Base-by-base conservation (phyloP, 2,329 filamentous ascomycete species). In the Proliferodiscus dingleyae region DNA sequence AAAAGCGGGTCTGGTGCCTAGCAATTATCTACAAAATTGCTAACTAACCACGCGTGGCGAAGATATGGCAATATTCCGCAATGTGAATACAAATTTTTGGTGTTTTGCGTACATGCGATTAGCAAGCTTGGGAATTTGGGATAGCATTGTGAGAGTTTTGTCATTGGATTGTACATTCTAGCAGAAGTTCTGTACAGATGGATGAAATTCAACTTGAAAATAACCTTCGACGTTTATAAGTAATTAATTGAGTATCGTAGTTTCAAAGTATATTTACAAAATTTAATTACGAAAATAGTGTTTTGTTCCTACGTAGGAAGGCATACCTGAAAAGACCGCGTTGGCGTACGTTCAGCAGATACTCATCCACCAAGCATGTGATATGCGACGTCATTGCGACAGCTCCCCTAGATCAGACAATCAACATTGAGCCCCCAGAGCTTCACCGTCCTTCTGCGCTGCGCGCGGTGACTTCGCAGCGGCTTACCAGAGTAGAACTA, bases 1-100 rank as follows among this genome's bases (percentile, higher is more conserved):
- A n/a, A 52, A 80, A 75, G 40, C 73, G 68, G 81, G 81, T 50
- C 71, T 85, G 61, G 80, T 85, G 54, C 81, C 81, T 53, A 84
- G 81, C 65, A 85, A 85, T 62, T 85, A 85, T 58, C 70, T 85
- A 48, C 61, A 63, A 46, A 62, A 59, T 21, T 62, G 57, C 46
- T 63, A 49, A 60, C 41, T 29, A 40, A 28, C 43, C 15, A 5
- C 6, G 11, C 24, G 19, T n/a, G 26, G 10, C 11, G 32, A 43
- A 13, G 41, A 37, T 42, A 22, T 32, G 26, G 24, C 32, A 33
- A 29, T 3, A 23, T 6, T 18, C 9, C 21, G 16, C 26, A 13
- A 29, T 33, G n/a, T 38, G 19, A 24, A 18, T 42, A 32, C 24
- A 34, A 34, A 29, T 39, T 38, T 18, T 24, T 30, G 22, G 22